Evolutionary conservation across 768 basidiomycete species (phyloP), one percentile per base, ranked within the genome.

Genomic region (Saitozyma podzolica): DNA sequence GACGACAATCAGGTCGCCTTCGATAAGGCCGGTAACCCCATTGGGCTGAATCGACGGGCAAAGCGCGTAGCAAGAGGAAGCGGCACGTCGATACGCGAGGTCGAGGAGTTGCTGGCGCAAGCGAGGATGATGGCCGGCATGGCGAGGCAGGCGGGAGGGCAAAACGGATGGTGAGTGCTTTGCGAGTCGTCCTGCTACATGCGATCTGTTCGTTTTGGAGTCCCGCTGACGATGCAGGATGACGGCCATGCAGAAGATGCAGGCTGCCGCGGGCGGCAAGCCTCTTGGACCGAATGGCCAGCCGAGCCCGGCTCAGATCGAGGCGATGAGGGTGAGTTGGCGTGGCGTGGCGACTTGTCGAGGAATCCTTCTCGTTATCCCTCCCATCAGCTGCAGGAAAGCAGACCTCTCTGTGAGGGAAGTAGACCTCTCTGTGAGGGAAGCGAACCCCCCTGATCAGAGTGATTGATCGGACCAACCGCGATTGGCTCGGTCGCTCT

Each of bases 81-180:
- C 70, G 96, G 96, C 40, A 96, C 94, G 54, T 90, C 87, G 69
- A 91, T 99, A 37, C 85, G 92, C 64, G 96, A 99, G 82, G 95
- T 99, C n/a, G 96, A 99, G 78, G 95, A 99, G 75, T 79, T 97
- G 60, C 82, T 99, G 51, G 92, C 91, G 72, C 96, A 99, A 81
- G 96, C 97, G 73, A 86, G 91, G 51, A 94, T 97, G 90, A 96
- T 99, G 91, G 88, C 92, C 58, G 94, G 91, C 74, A 94, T 99
- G 90, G 96, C 95, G 41, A 96, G 93, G 83, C 89, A 92, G 76
- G 94, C 92, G 7, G 96, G 96, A 54, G 94, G 93, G 48, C 96
- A 96, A 85, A 92, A 94, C 65, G 94, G 93, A 72, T 92, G 92
- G 89, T 88, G 62, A 63, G 87, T 80, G 37, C 61, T 51, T 55